Base-by-base conservation (phyloP, 1,139 yeast species). In the Pichia sp. region DNA sequence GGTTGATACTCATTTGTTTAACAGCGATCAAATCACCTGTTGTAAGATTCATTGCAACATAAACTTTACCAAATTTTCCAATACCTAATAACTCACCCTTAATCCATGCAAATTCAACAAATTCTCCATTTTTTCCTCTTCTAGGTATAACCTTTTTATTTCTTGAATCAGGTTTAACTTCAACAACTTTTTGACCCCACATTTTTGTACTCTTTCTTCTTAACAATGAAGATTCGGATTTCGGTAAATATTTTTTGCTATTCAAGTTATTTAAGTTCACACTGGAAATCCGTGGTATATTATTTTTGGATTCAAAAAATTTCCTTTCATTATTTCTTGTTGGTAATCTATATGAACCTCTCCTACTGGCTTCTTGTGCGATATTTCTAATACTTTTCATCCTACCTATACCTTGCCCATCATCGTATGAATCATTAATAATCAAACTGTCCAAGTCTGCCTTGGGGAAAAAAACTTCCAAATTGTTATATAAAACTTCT, bases 1-100 rank as follows among this genome's bases (percentile, higher is more conserved):
- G 48, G 1, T 87, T 83, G 5, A 84, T 84, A 42, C 76, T 80
- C 5, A 92, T 97, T 62, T 94, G 98, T 60, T 94, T 94, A 1
- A 94, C 98, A 0, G 99, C 99, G 67, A 94, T 82, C 96, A 94
- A 90, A 58, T 94, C 99, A 46, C 98, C 97, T 0, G 96, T 89
- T 1, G 97, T 92, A 16, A 89, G 94, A 63, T 94, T 94, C 58
- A 94, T 73, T 1, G 96, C 97, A 49, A 94, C 71, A 59, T 77
- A 92, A 1, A 94, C 98, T 37, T 87, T 82, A n/a, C 98, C 99
- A 70, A 90, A 94, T 0, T 97, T 90, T 0, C 99, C 99, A 49
- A 90, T 79, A 1, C 99, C 99, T 49, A 94, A 87, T 51, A 92
- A 71, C 58, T 90, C 97, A 71, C 99, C 99, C 61, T 89, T 89